Evolutionary conservation across 2,329 filamentous ascomycete species (phyloP), one percentile per base, ranked within the genome.

Genomic region (Ascochyta pisi): DNA sequence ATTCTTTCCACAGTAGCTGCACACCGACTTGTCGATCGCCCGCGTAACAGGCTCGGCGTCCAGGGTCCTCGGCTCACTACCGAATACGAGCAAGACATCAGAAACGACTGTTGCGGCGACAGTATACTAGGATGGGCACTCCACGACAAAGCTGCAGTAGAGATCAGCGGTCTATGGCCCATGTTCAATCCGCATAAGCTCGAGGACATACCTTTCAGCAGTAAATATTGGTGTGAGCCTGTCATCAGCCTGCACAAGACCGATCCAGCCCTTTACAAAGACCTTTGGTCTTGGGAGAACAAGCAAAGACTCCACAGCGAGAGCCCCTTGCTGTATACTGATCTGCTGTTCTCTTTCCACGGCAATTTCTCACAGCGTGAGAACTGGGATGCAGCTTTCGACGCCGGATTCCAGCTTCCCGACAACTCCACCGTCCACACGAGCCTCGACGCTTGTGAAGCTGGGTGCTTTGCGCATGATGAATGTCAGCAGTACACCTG

Each of bases 1-100:
- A 62, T 78, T 7, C 50, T 77, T 15, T 76, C 74, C 2, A 58
- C 78, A 38, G 78, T 77, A 2, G 78, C 83, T 15, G 83, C 86
- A 79, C 71, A 77, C 57, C 76, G 54, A 23, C 49, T 56, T 76
- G 78, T 1, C 72, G 79, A 47, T 81, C 77, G 45, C 59, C 70
- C 8, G 40, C 40, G 33, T 53, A 45, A 63, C 52, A 69, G n/a
- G 23, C 22, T 62, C 8, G 58, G 55, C 15, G 50, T 61, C 3
- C 39, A 55, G 49, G 54, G 56, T n/a, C 27, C 47, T 8, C 38
- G 59, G 9, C 41, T 60, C 10, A 55, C 56, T 16, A 60, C 40
- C 38, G 48, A 57, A 50, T 67, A 51, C 34, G 19, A 40, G 31
- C 44, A 51, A 16, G 54, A 54, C 22, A 57, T 50, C 19, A 44